Base-by-base conservation (phyloP, 148 eudicot genomes). In the Fallopia convolvulus region DNA sequence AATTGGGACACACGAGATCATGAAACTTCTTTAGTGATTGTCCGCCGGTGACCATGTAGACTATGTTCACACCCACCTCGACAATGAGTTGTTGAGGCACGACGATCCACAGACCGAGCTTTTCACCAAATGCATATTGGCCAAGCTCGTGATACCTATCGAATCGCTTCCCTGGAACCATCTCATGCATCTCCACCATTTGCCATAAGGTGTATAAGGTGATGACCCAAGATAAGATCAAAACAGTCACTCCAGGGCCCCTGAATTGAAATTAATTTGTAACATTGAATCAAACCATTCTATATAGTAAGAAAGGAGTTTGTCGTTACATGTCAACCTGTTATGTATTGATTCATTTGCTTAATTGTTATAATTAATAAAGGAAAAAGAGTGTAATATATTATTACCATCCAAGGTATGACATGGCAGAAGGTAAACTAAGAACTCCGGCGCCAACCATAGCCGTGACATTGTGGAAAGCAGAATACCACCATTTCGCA, bases 141-240 rank as follows among this genome's bases (percentile, higher is more conserved):
- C 83, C 85, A 0, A 85, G 74, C 80, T 85, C 85, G 2, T 85
- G 88, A 60, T 83, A 85, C 41, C 85, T 74, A 20, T 83, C 88
- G 9, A 85, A 85, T 23, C 88, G 68, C 76, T 74, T 85, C 9
- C 85, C 85, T 1, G 88, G 85, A 0, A 85, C 82, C 75, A 81
- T 76, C 55, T 83, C 88, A 30, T 85, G 88, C 88, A 85, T 80
- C 77, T 85, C 83, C 40, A 85, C 85, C 85, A 85, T 83, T 74
- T 85, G 83, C 85, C 88, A 85, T 53, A 85, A 44, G 3, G 88
- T 85, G 77, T 85, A 85, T 5, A 85, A 15, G 0, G 88, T 85
- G 11, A 85, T 73, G 11, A 83, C 23, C 88, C 85, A 85, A 56
- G 85, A 85, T 3, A 85, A 15, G 17, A 83, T 26, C 83, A 85